phyloP scores from a whole-genome alignment of 140 eudicot genomes.

The Erigeron philadelphicus region DNA sequence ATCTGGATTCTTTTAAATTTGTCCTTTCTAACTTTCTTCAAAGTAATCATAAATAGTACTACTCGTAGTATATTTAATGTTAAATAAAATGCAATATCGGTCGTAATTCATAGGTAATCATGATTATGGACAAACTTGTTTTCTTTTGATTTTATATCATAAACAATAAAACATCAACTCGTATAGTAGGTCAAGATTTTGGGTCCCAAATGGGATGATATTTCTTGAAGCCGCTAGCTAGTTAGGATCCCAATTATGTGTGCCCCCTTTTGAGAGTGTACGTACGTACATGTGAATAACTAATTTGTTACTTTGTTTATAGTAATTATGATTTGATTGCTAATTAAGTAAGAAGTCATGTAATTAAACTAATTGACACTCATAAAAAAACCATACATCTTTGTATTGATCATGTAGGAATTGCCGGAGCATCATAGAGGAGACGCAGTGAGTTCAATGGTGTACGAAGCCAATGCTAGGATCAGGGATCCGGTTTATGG shows the following conservation, averaged over 20 bases:
- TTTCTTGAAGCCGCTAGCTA: slow-evolving; percentile 29
- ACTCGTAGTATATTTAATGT: not conserved
- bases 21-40: not conserved
- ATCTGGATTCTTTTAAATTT: not conserved
- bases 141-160: slow-evolving; percentile 25
- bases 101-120: slow-evolving; percentile 32
- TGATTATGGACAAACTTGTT: slow-evolving; percentile 35
- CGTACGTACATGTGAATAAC: slow-evolving; percentile 5
- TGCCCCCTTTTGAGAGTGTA: slow-evolving; percentile 6
- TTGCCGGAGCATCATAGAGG: slow-evolving; percentile 67
- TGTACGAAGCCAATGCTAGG: slow-evolving; percentile 74
- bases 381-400: no score
- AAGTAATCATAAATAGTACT: no score
- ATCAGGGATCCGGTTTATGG: slow-evolving; percentile 78
- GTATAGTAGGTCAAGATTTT: slow-evolving; percentile 25
- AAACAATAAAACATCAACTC: not conserved
- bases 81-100: not conserved
- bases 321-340: not conserved
- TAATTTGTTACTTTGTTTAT: not conserved
- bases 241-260: slow-evolving; percentile 9
- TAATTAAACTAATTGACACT: no score
- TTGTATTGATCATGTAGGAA: slow-evolving; percentile 36
- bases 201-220: slow-evolving; percentile 33
- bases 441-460: slow-evolving; percentile 79
- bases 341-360: not conserved